Base-by-base conservation (phyloP, 192 early-diverging fungal species). In the Entomortierella beljakovae region DNA sequence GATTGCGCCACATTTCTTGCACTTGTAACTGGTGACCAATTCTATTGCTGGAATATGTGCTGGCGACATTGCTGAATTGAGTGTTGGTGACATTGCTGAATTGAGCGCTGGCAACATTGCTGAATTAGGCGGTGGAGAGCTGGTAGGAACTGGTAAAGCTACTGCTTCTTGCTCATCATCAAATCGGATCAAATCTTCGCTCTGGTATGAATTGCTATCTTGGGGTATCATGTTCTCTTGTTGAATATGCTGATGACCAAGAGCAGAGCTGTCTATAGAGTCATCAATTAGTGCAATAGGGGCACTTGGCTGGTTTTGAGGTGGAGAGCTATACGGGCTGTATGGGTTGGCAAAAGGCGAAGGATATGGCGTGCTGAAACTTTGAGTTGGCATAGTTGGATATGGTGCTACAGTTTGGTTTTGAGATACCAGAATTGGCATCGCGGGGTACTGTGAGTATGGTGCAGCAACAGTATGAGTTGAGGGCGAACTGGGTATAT, bases 1-100 rank as follows among this genome's bases (percentile, higher is more conserved):
- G 1, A 26, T 61, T 9, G 57, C 64, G 1, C 64, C 64, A 18
- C 72, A 75, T 51, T 54, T 75, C 6, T 34, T 22, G 23, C 72
- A 75, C 9, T 31, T 59, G 32, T 68, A 75, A 0, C 42, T 16
- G 2, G 50, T 68, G 3, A 75, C 53, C 23, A 75, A n/a, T 22
- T 32, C 57, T 3, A 75, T 13, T n/a, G 31, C 63, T 1, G 72
- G 64, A 13, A 33, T 38, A 18, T 10, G 34, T 16, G 56, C 22
- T 5, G 31, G 25, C 33, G 50, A 2, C 3, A 28, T 20, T 0
- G 55, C 5, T 50, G 66, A 37, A 11, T 31, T 5, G 23, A 34
- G 9, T 13, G 48, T 25, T 6, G 56, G 18, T 31, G n/a, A n/a
- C 16, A 13, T 38, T 8, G 34, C n/a, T 37, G 46, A n/a, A 13